Evolutionary conservation across 352 stramenopile species (phyloP), one percentile per base, ranked within the genome.

Genomic region (Pythium aristosporum): DNA sequence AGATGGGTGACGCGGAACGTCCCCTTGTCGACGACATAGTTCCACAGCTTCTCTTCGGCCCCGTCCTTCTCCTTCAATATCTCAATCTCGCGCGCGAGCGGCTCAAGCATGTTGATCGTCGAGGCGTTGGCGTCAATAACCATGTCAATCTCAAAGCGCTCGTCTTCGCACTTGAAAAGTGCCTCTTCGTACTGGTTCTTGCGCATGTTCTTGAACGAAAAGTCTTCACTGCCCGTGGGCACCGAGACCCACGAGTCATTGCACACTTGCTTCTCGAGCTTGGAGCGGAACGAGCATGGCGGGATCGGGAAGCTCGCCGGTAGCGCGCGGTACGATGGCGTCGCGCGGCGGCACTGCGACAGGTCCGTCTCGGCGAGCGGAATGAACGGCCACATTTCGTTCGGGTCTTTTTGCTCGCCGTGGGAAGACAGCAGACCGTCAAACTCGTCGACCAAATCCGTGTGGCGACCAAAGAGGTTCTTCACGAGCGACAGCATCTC

Each of bases 141-240:
- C 85, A 94, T 96, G 62, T 96, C 87, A 48, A 94, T 96, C 67
- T 95, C 86, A 61, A 96, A 96, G 11, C 97, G 89, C 73, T 99
- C 98, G 74, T 99, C 98, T 78, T 99, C 98, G 61, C 91, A 98
- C 62, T 98, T 96, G 79, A 99, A 99, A 0, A 99, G 76, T 8
- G 93, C 91, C 72, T 99, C 98, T 71, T 99, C 98, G 70, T 99
- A 99, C 62, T 98, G 92, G 72, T 99, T 99, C 63, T 98, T 98
- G 37, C 98, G 92, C 95, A 99, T 99, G 70, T 99, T 98, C 77
- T 96, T 98, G 67, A 96, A 98, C n/a, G 91, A 98, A 64, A 98
- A 99, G 61, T 99, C 97, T 75, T 99, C 98, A 73, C 91, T 99
- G 20, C 98, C 98, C 18, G 98, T 98, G 21, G 98, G 97, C 11